Evolutionary conservation across 2,329 filamentous ascomycete species (phyloP).

Genomic region (Aspergillus clavatus): DNA sequence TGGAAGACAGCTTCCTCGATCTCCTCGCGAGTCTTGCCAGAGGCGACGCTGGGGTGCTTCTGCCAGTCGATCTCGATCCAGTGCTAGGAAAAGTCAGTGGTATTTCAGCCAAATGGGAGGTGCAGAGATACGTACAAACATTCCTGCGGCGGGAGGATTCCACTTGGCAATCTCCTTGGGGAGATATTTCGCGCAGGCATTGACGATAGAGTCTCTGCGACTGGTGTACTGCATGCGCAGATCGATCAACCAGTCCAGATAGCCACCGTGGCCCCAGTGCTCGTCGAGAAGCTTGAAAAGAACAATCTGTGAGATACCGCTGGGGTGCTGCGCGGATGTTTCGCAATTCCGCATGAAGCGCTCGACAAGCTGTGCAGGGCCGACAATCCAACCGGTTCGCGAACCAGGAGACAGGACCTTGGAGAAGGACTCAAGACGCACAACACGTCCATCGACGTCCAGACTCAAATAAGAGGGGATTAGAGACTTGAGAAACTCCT

Average conservation of each 20-base stretch:
- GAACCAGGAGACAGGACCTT: slow-evolving; percentile 84
- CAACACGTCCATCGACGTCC: slow-evolving; percentile 79
- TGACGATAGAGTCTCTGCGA: slow-evolving; percentile 70
- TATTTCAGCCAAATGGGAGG: not conserved
- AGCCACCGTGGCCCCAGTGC: slow-evolving; percentile 88
- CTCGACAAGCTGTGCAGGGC: slow-evolving; percentile 76
- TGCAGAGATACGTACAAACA: slow-evolving; percentile 68
- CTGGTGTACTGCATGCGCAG: slow-evolving; percentile 75
- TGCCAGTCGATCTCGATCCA: slow-evolving; percentile 47
- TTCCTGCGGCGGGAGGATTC: slow-evolving; percentile 76
- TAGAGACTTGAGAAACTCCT: slow-evolving; percentile 68
- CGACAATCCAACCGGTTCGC: slow-evolving; percentile 84
- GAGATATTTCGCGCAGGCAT: slow-evolving; percentile 73
- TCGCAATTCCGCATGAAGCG: slow-evolving; percentile 79
- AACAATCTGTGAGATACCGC: slow-evolving; percentile 76
- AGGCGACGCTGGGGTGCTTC: slow-evolving; percentile 39
- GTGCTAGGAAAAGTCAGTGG: slow-evolving; percentile 27
- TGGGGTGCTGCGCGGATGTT: slow-evolving; percentile 76
- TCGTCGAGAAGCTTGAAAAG: slow-evolving; percentile 89
- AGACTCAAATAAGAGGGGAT: slow-evolving; percentile 73
- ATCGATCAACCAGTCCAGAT: slow-evolving; percentile 82
- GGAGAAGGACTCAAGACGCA: slow-evolving; percentile 89
- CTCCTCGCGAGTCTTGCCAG: slow-evolving; percentile 35
- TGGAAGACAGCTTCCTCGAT: slow-evolving; percentile 87
- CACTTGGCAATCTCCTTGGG: slow-evolving; percentile 72